Base-by-base conservation (phyloP, 1,139 yeast genomes). In the Tardiomyces digboiensis region DNA sequence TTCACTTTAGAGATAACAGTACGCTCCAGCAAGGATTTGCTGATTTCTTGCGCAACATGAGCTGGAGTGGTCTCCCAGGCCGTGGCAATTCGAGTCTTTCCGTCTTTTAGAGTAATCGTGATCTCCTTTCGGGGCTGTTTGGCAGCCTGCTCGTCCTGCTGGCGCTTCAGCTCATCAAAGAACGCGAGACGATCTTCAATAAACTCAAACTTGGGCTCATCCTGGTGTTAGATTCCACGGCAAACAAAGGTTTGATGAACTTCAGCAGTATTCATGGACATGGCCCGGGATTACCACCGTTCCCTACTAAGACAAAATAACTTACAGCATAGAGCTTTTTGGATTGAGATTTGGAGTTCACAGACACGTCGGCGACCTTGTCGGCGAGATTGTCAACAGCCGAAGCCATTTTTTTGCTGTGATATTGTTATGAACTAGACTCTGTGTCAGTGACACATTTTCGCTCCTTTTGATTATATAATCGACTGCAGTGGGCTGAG, bases 31-130 rank as follows among this genome's bases (percentile, higher is more conserved):
- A 82, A 81, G n/a, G 96, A 83, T 66, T 86, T 85, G 54, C 95
- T 89, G 56, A 91, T 89, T 45, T 68, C 80, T 56, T 72, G 74
- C 46, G 97, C 97, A 53, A 91, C 84, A 46, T 80, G 84, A 68
- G 85, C 67, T 42, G 99, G 98, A 29, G 87, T 71, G 43, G 98
- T 89, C 64, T 88, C 96, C 80, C 81, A 93, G 3, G 96, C 72
- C 38, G 76, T 76, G 52, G 88, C 98, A 53, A 76, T 82, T 62
- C 83, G 81, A 46, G 76, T 68, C 42, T 83, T 68, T 41, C 97
- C 97, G 58, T 89, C 97, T 62, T 84, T 86, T 65, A 91, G 74
- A 41, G 95, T 85, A 62, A 91, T 75, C 55, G 76, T 75, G 63
- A 93, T 81, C 39, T 86, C 75, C 29, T 60, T 78, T 43, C 79